Conservation (phyloP, 2,329 filamentous ascomycete species). For the Mycogone perniciosa region DNA sequence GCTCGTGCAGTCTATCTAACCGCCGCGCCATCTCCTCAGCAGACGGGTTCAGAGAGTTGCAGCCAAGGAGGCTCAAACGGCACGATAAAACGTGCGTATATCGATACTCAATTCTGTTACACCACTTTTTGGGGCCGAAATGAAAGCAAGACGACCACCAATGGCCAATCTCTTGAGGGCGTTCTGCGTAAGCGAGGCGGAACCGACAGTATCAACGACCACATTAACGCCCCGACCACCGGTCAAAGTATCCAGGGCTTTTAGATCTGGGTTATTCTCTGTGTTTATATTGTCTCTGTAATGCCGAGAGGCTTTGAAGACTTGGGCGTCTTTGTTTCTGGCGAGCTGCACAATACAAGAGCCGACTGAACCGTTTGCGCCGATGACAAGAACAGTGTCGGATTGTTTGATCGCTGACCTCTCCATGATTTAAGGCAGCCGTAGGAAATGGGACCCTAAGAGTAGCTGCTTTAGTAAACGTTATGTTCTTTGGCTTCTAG, state of each 20-base stretch:
- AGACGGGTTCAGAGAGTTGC: constrained; percentile 11
- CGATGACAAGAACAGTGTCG: constrained; percentile 7
- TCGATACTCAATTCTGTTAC: constrained; percentile 5
- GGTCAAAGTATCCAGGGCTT: constrained; percentile 1
- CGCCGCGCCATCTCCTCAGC: constrained; percentile 7
- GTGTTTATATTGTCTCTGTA: constrained; percentile 3
- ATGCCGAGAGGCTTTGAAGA: constrained; percentile 7
- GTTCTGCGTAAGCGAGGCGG: neutral
- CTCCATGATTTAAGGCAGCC: constrained; percentile 10
- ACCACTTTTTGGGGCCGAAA: constrained; percentile 5
- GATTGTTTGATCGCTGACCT: constrained; percentile 4
- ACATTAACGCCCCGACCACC: constrained; percentile 3
- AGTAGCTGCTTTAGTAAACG: constrained; percentile 8
- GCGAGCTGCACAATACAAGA: constrained; percentile 4
- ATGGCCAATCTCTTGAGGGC: constrained; percentile 4
- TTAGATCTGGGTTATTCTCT: constrained; percentile 3
- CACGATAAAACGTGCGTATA: constrained; percentile 12
- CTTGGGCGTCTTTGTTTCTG: neutral
- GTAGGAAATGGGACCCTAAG: constrained; percentile 11
- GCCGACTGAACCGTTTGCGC: constrained; percentile 6
- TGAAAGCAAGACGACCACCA: constrained; percentile 4
- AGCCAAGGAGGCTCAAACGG: constrained; percentile 8
- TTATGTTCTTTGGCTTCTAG: constrained; percentile 9
- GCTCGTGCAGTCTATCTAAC: neutral
- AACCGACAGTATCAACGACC: constrained; percentile 7